Evolutionary conservation across 495 filamentous ascomycete genomes (phyloP), one percentile per base, ranked within the genome.

Genomic region (Penicillium maclennaniae): DNA sequence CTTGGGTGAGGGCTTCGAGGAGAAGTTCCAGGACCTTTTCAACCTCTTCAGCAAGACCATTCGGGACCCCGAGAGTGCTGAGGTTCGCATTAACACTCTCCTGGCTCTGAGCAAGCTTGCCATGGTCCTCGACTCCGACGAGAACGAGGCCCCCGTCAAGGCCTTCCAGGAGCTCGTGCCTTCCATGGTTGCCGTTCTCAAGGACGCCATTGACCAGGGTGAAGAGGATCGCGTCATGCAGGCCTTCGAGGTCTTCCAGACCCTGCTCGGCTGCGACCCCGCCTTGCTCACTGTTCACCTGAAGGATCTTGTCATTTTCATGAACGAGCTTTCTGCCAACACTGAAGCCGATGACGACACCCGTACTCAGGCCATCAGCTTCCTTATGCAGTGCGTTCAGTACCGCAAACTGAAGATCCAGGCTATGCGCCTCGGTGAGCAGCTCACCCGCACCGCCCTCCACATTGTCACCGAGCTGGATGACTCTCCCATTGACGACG

Each of bases 201-300:
- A 96, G 76, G 78, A 84, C 43, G 81, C 87, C 20, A 84, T 97
- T 47, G 80, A 87, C 57, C 77, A 79, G 26, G 79, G 82, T 8
- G 86, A 97, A 62, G 92, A 96, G 54, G 92, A 95, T 58, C 86
- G 85, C 54, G 81, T 86, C 45, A 87, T 89, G 70, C 87, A 92
- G 62, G 87, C 86, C 6, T 98, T 98, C 62, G 93, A 98, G 69
- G 92, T 97, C 46, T 96, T 98, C 80, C 95, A 98, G 73, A 96
- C 89, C 28, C 82, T 97, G 53, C 79, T 98, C 27, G 89, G 89
- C 53, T 95, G 88, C 65, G 92, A 97, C 61, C 84, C 87, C 21
- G 80, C 86, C n/a, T 77, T 97, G 26, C 73, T 97, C 23, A 87
- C 84, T 53, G 77, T 79, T 34, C 91, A 96, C 72, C 91, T 99